These are phyloP conservation scores for Ascochyta clinopodiicola DNA, from an alignment of 2,329 filamentous ascomycete genomes.

Conservation along the genomic window DNA sequence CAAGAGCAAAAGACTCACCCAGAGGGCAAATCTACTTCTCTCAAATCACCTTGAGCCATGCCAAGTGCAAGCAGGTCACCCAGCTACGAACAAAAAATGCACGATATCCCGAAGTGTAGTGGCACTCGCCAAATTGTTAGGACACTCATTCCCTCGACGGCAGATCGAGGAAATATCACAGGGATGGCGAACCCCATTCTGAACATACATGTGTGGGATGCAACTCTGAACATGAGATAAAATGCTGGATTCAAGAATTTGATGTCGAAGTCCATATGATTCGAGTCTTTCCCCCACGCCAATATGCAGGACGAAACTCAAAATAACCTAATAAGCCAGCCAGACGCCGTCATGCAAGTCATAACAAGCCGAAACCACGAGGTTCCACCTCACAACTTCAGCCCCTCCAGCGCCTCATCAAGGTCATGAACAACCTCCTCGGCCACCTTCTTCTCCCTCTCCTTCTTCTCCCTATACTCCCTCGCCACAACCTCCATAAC, in stretches of 20 bases:
- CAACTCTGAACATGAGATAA: too few species aligned
- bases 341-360: not conserved
- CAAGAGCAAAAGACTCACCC: not conserved
- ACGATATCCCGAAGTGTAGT: too few species aligned
- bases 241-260: too few species aligned
- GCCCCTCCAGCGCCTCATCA: constrained; percentile 32
- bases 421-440: constrained; percentile 16
- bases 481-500: constrained; percentile 72
- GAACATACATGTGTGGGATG: too few species aligned
- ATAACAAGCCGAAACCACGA: not conserved
- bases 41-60: too few species aligned
- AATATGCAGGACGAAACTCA: not conserved
- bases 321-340: not conserved
- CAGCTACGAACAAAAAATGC: too few species aligned
- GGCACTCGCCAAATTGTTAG: too few species aligned
- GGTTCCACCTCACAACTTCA: constrained; percentile 20
- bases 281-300: not conserved
- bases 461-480: constrained; percentile 63
- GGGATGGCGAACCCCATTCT: too few species aligned
- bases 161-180: too few species aligned
- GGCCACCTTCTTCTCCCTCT: constrained; percentile 18
- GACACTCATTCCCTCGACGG: too few species aligned
- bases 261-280: not conserved
- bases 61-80: too few species aligned
- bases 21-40: not conserved